phyloP scores from a whole-genome alignment of 441 rosid species.

The Macaranga tanarius region DNA sequence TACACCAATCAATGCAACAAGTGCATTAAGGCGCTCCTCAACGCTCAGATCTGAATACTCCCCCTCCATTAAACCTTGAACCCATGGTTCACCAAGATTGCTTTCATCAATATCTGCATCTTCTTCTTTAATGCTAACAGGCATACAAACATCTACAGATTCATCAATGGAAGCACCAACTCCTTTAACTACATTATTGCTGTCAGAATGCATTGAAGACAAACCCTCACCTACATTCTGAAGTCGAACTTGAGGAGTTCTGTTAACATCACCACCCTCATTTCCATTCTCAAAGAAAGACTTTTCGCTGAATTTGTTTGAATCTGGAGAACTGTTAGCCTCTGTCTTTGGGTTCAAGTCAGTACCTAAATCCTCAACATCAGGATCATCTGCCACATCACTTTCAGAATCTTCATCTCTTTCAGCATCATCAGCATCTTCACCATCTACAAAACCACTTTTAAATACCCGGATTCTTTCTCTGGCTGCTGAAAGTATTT shows the following conservation, averaged over 20 bases:
- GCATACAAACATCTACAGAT: constrained; percentile 29
- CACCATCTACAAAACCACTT: constrained; percentile 59
- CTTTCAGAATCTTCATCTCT: constrained; percentile 84
- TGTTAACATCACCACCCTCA: constrained; percentile 25
- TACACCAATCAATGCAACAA: constrained; percentile 66
- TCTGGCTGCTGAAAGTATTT: constrained; percentile 69
- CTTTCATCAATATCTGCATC: constrained; percentile 59
- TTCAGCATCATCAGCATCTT: constrained; percentile 82
- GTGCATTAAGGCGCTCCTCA: constrained; percentile 81
- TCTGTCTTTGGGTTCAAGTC: constrained; percentile 46
- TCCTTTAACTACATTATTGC: constrained; percentile 28
- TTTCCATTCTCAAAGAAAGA: constrained; percentile 42
- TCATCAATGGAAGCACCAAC: constrained; percentile 24
- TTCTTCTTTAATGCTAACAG: constrained; percentile 34
- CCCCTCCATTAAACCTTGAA: constrained; percentile 78
- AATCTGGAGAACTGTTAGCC: constrained; percentile 35
- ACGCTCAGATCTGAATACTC: constrained; percentile 72
- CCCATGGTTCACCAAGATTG: constrained; percentile 74
- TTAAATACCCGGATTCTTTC: constrained; percentile 65
- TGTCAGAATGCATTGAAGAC: constrained; percentile 34
- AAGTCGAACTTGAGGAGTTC: constrained; percentile 36
- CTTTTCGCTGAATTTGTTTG: constrained; percentile 26
- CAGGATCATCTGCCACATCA: constrained; percentile 64
- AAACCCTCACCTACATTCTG: constrained; percentile 28
- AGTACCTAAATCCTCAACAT: constrained; percentile 55